Conservation (phyloP, 768 basidiomycete species). For the Cyathus striatus region DNA sequence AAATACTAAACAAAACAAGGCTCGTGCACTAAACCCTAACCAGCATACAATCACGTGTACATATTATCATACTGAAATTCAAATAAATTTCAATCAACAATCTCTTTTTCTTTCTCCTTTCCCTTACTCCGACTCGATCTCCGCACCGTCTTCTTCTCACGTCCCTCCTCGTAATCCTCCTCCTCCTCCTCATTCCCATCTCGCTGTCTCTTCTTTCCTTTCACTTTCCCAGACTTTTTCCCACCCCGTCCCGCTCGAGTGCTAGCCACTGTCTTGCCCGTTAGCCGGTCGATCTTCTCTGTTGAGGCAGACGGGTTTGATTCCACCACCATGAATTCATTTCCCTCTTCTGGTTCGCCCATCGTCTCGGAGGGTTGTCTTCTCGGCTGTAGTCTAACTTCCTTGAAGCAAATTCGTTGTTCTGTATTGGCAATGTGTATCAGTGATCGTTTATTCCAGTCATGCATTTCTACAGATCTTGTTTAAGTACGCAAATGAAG, state of each 20-base stretch:
- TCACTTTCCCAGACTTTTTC: constrained; percentile 6
- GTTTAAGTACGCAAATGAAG: neutral
- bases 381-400: constrained; percentile 55
- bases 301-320: constrained; percentile 2
- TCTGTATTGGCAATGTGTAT: constrained; percentile 57
- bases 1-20: no score
- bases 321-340: constrained; percentile 3
- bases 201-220: neutral
- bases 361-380: constrained; percentile 3
- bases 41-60: no score
- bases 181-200: constrained; percentile 7
- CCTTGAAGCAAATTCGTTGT: constrained; percentile 68
- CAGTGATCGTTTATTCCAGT: constrained; percentile 46
- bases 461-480: constrained; percentile 29
- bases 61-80: no score
- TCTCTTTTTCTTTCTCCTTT: constrained; percentile 4
- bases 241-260: constrained; percentile 11
- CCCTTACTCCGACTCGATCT: constrained; percentile 4
- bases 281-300: constrained; percentile 17
- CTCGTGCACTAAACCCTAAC: no score
- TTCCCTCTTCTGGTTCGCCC: constrained; percentile 1
- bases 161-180: neutral
- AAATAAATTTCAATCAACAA: no score
- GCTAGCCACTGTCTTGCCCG: constrained; percentile 14
- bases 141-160: constrained; percentile 2